phyloP scores from a whole-genome alignment of 495 filamentous ascomycete species.

The Mycothermus thermophilus region DNA sequence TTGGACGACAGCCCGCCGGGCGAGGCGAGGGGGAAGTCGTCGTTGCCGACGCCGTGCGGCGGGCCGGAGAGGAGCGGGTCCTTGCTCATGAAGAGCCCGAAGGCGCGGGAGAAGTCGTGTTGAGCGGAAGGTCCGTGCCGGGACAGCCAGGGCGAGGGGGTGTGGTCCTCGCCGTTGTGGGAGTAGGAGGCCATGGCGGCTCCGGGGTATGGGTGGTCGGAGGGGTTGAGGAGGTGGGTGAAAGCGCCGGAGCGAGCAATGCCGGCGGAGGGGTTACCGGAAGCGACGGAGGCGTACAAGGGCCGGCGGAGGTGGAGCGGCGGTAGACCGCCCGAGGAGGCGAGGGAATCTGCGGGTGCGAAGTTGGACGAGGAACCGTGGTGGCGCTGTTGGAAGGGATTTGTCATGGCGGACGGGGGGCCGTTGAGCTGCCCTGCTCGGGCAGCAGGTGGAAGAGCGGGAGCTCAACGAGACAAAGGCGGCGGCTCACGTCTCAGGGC shows the following conservation, averaged over 20 bases:
- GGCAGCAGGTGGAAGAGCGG: no score
- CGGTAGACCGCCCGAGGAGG: constrained; percentile 9
- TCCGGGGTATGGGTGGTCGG: constrained; percentile 23
- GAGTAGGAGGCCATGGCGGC: constrained; percentile 6
- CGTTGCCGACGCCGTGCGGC: constrained; percentile 12
- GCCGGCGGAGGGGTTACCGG: constrained; percentile 42
- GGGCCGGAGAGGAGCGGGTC: constrained; percentile 11
- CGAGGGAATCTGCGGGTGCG: constrained; percentile 6
- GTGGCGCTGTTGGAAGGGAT: constrained; percentile 16
- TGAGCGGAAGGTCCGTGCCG: constrained; percentile 22
- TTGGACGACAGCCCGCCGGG: constrained; percentile 14
- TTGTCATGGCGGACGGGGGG: constrained; percentile 21
- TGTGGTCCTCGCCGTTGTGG: not conserved
- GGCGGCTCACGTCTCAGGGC: no score
- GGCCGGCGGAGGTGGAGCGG: constrained; percentile 25
- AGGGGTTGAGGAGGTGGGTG: constrained; percentile 47
- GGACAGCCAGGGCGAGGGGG: constrained; percentile 24
- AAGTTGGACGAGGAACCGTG: constrained; percentile 11
- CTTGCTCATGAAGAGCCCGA: constrained; percentile 32
- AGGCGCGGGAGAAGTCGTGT: constrained; percentile 49
- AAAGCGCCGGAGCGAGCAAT: constrained; percentile 40
- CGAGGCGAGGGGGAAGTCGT: constrained; percentile 8
- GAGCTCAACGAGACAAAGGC: not conserved
- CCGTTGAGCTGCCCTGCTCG: constrained; percentile 4
- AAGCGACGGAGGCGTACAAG: constrained; percentile 75